Evolutionary conservation across 768 basidiomycete genomes (phyloP).

Genomic region (Lactarius evosmus): DNA sequence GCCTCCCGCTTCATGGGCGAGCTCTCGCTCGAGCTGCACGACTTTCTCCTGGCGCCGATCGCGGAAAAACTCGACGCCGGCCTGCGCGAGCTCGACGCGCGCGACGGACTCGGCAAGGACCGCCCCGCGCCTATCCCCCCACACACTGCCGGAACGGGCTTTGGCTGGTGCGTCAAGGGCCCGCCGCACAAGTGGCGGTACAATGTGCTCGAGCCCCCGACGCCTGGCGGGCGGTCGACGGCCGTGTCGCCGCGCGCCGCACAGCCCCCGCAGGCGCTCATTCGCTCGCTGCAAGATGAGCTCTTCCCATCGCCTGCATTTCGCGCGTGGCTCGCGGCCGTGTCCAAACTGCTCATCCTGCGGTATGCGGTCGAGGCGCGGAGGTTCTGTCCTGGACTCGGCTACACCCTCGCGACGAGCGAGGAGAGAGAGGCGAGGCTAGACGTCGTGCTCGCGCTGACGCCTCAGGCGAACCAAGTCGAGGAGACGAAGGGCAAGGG

Average conservation of each 20-base stretch:
- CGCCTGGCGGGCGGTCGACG: conserved; percentile 37
- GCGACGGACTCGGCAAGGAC: conserved; percentile 54
- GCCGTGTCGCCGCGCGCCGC: conserved; percentile 53
- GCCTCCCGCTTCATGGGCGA: conserved; percentile 79
- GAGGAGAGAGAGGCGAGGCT: conserved; percentile 77
- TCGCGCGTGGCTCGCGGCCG: conserved; percentile 80
- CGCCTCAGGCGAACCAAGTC: conserved; percentile 49
- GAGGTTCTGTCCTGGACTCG: conserved; percentile 87
- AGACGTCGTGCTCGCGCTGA: conserved; percentile 84
- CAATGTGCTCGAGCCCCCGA: conserved; percentile 51
- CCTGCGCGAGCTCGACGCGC: conserved; percentile 58
- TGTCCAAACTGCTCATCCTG: conserved; percentile 70
- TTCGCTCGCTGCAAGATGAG: conserved; percentile 69
- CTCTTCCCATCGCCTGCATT: conserved; percentile 80
- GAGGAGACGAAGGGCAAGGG: conserved; percentile 28
- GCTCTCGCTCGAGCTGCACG: conserved; percentile 84
- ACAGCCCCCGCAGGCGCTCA: conserved; percentile 52
- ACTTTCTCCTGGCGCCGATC: conserved; percentile 72
- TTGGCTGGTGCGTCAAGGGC: conserved; percentile 69
- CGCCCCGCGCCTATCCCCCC: conserved; percentile 56
- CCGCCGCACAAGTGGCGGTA: conserved; percentile 97
- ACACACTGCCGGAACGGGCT: conserved; percentile 59
- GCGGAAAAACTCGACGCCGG: conserved; percentile 63
- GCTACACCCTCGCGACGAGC: conserved; percentile 91
- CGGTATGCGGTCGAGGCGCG: conserved; percentile 75